Percentiles rank a stretch among this genome's conserved stretches.
phyloP scores from a whole-genome alignment of 371 early-diverging fungal genomes.

The Gilbertella persicaria region DNA sequence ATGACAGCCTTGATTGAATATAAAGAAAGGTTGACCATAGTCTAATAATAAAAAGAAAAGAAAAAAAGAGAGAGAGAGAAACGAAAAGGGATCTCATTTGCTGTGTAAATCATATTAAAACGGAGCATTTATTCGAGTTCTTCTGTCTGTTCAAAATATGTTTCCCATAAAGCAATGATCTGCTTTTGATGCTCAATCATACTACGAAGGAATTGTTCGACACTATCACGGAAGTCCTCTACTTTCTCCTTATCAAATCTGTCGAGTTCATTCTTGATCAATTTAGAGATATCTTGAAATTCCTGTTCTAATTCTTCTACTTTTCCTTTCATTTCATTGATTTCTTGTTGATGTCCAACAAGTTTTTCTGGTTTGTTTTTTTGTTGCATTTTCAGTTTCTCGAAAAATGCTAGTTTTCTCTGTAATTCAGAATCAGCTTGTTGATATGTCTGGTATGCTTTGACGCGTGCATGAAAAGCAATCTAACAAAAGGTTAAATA shows the following conservation, averaged over 20 bases:
- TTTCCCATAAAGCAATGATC: slow-evolving; percentile 71
- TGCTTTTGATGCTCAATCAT: slow-evolving; percentile 86
- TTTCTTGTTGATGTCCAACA: slow-evolving; percentile 62
- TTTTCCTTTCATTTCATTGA: slow-evolving; percentile 63
- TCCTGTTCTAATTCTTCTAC: slow-evolving; percentile 58
- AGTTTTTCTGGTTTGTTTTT: slow-evolving; percentile 70
- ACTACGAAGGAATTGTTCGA: slow-evolving; percentile 73
- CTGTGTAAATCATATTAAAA: neutral
- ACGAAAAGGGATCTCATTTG: neutral
- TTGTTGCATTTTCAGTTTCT: slow-evolving; percentile 59
- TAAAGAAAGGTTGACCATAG: slow-evolving; percentile 80
- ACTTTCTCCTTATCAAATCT: slow-evolving; percentile 87
- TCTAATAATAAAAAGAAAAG: neutral
- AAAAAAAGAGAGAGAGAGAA: neutral
- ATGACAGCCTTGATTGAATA: slow-evolving; percentile 87
- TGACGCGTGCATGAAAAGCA: slow-evolving; percentile 76
- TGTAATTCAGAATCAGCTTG: slow-evolving; percentile 66
- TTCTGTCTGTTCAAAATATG: slow-evolving; percentile 57
- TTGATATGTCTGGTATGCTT: slow-evolving; percentile 73
- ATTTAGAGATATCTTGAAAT: slow-evolving; percentile 72
- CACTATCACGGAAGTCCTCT: slow-evolving; percentile 76
- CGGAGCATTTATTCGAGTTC: slow-evolving; percentile 11
- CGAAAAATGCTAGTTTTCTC: slow-evolving; percentile 60
- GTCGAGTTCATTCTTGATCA: slow-evolving; percentile 77
- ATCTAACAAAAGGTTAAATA: slow-evolving; percentile 37